Base-by-base conservation (phyloP, 2,329 filamentous ascomycete genomes). In the Colletotrichum gloeosporioides region DNA sequence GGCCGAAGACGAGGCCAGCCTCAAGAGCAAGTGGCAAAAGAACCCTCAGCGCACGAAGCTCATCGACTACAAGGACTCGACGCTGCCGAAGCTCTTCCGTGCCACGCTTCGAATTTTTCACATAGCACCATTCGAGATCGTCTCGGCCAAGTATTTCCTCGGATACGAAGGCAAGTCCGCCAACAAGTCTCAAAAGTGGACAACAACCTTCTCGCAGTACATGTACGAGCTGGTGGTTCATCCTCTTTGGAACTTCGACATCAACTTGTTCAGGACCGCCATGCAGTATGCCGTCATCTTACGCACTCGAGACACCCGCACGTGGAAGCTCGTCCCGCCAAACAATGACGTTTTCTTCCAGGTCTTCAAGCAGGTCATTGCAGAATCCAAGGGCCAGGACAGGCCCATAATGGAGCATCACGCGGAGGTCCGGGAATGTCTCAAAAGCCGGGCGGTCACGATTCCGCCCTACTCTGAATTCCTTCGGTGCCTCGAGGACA, bases 31-130 rank as follows among this genome's bases (percentile, higher is more conserved):
- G 34, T 36, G 34, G 34, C 34, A 36, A 1, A 16, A 36, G 34
- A 1, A 8, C 34, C 34, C 34, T 0, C 34, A 4, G 34, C 34
- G 34, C 34, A 16, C 0, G 2, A 4, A 1, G 0, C 34, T 36
- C 34, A 36, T 36, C 15, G 34, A 36, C 34, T 36, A 36, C 34
- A 36, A 16, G 7, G 34, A 36, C 34, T 16, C 15, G 34, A 8
- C 34, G 0, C 34, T 36, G 0, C 34, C 34, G 0, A 36, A 36
- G 34, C 34, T 36, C 0, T 16, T 36, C 15, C 0, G 34, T 2
- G 34, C 34, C 15, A 16, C 1, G 1, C 34, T 36, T 4, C 1
- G 34, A 3, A 36, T 36, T 8, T 36, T 36, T 1, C 34, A 36
- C 15, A 8, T 36, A 1, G 0, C 34, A 4, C 34, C 34, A 1